Evolutionary conservation across 2,329 filamentous ascomycete genomes (phyloP), one percentile per base, ranked within the genome.

Genomic region (Gnomoniopsis sp.): DNA sequence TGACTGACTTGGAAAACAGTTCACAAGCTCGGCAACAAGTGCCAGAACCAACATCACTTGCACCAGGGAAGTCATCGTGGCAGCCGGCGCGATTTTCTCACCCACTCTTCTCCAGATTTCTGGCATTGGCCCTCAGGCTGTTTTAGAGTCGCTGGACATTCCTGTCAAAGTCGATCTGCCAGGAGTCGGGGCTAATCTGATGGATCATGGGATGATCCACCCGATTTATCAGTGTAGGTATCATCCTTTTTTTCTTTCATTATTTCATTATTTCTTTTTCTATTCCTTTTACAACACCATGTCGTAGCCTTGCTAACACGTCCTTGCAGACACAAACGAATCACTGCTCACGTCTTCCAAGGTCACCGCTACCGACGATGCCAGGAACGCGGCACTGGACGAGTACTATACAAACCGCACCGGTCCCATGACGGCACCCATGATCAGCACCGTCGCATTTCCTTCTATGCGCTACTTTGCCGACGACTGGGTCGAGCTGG

Each of bases 201-300:
- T 74, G 54, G 72, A 74, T 22, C 72, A 74, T 44, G 65, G 68
- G 1, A 69, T 71, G 41, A 66, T 75, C 6, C 66, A 68, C 38
- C 66, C 65, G 10, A 68, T 69, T 0, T 75, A 75, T 59, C 67
- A 74, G 30, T 67, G 65, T 68, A 26, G 55, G 65, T 59, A 4
- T 7, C 22, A 21, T 30, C 34, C 19, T 2, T 8, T 26, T 26
- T 33, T 17, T 34, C 7, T 26, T n/a, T n/a, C n/a, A n/a, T n/a
- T n/a, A n/a, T n/a, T n/a, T n/a, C n/a, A n/a, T n/a, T n/a, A n/a
- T n/a, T n/a, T n/a, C n/a, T n/a, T n/a, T n/a, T n/a, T n/a, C n/a
- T n/a, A n/a, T n/a, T n/a, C n/a, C n/a, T n/a, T n/a, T n/a, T n/a
- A n/a, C n/a, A n/a, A n/a, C n/a, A n/a, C n/a, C n/a, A n/a, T n/a